Conservation (phyloP, 371 early-diverging fungal species). For the Mucor circinelloides region DNA sequence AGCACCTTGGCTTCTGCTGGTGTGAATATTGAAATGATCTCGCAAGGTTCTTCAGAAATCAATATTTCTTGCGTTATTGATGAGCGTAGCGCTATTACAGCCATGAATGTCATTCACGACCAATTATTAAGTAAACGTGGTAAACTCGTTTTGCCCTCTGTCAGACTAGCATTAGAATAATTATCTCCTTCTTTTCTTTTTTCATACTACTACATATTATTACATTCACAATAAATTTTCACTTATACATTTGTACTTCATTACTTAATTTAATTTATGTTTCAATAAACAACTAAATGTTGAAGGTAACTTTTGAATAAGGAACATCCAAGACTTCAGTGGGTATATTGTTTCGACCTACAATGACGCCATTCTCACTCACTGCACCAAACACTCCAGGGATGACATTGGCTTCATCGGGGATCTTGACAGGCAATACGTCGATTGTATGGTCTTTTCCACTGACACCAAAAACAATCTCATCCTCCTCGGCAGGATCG, state of each 20-base stretch:
- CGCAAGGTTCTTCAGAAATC: constrained; percentile 96
- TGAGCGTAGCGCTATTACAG: constrained; percentile 67
- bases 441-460: constrained; percentile 42
- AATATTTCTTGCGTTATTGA: constrained; percentile 97
- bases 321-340: constrained; percentile 48
- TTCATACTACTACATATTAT: background rate
- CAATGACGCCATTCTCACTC: constrained; percentile 60
- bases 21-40: constrained; percentile 98
- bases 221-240: background rate
- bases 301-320: constrained; percentile 33
- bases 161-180: constrained; percentile 25
- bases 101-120: constrained; percentile 90
- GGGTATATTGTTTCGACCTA: constrained; percentile 40
- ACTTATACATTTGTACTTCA: background rate
- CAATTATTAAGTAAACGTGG: constrained; percentile 46
- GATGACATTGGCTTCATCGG: constrained; percentile 7
- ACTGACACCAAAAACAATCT: constrained; percentile 30
- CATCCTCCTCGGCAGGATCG: constrained; percentile 27
- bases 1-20: constrained; percentile 82
- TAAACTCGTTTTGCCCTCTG: constrained; percentile 28
- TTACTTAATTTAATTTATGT: too few species aligned
- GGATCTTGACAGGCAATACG: constrained; percentile 24
- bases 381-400: constrained; percentile 52
- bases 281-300: background rate
- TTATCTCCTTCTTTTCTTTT: background rate